Base-by-base conservation (phyloP, 73 alveolate genomes). In the Paramecium sonneborni region DNA sequence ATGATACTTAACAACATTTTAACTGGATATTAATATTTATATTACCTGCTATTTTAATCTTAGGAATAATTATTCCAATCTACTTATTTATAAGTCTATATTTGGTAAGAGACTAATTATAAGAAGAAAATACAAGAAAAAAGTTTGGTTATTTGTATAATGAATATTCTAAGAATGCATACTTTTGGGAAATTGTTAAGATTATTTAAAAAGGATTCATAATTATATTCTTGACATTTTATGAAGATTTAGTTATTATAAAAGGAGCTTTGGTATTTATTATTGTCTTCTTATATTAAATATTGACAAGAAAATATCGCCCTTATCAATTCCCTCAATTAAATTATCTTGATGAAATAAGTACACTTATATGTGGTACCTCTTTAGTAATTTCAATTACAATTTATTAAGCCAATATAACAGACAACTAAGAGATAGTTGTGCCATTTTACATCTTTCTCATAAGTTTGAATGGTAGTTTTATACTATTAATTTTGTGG, bases 201-300 rank as follows among this genome's bases (percentile, higher is more conserved):
- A 69, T 69, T 69, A 6, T 69, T 7, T 35, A 69, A 0, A 69
- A 69, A 34, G 85, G 55, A 32, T 34, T 69, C 8, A 69, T 69
- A 6, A 69, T 69, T 6, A 69, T 69, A 1, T 69, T 69, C 15
- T 34, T 30, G 30, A 69, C 85, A 30, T 35, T 69, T 34, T 69
- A 69, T 69, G 57, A 69, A 32, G 85, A 69, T 69, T 32, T 28
- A 30, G 26, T 69, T 28, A 20, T 72, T 1, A 58, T 86, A 18
- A 86, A 86, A 86, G 93, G 76, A 32, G 84, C 84, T 32, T 57
- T 86, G 2, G 72, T 86, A 0, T 57, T 86, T 10, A 46, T 86
- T 2, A 57, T 55, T 11, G 26, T 86, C n/a, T 37, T 57, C 1
- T 4, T 86, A 10, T 86, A 86, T 41, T 37, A 34, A 14, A 6